phyloP scores from a whole-genome alignment of 225 moss, liverwort and hornwort species.

The Rhytidiadelphus loreus region DNA sequence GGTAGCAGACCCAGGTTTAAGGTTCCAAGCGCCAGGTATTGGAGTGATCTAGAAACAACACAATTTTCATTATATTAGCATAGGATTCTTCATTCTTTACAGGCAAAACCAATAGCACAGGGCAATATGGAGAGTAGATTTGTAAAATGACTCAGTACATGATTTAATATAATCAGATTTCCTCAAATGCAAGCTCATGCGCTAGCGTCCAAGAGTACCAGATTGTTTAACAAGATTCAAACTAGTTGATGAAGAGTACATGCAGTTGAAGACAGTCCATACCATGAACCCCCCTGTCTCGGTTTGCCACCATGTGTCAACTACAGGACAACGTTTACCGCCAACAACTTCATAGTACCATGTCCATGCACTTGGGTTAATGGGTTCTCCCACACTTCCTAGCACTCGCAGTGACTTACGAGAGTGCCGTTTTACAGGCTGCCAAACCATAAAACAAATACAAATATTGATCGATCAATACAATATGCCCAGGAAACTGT shows the following conservation, averaged over 20 bases:
- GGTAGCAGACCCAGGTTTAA: slow-evolving; percentile 98
- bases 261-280: background rate
- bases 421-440: slow-evolving; percentile 78
- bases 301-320: slow-evolving; percentile 99
- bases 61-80: background rate
- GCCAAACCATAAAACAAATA: background rate
- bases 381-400: slow-evolving; percentile 95
- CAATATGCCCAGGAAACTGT: background rate
- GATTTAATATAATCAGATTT: background rate
- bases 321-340: slow-evolving; percentile 71
- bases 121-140: background rate
- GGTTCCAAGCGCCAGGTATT: slow-evolving; percentile 74
- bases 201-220: background rate
- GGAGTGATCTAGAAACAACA: slow-evolving; percentile 65
- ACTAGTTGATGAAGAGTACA: background rate
- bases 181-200: background rate
- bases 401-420: slow-evolving; percentile 70
- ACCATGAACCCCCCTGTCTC: slow-evolving; percentile 99
- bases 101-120: background rate
- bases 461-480: background rate
- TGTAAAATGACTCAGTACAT: background rate
- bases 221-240: background rate
- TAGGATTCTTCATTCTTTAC: background rate
- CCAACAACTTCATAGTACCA: slow-evolving; percentile 98
- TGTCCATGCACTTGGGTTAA: slow-evolving; percentile 93